Base-by-base conservation (phyloP, 768 basidiomycete genomes). In the Amanita brunnescens region DNA sequence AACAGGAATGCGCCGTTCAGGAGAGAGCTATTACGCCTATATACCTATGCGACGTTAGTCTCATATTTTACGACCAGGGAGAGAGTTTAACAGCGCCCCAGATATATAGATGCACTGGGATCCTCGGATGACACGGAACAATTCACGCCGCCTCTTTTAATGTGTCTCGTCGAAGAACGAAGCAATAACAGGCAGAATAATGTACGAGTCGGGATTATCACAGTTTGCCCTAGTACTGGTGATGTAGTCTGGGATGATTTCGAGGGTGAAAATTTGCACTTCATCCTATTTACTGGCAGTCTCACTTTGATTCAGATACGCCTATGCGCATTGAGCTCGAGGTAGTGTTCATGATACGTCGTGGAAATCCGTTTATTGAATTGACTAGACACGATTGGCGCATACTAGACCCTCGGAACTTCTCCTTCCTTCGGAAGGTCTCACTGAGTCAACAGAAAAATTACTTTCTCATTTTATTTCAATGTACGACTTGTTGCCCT, bases 231-330 rank as follows among this genome's bases (percentile, higher is more conserved):
- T 0, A 83, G 83, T 42, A 96, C 92, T 0, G 95, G 95, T 1
- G 94, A 96, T 57, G 86, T 99, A 2, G 70, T 91, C 2, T 98
- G 91, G 81, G 95, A 99, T 60, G 81, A 89, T 50, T 95, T 94
- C 60, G 75, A 87, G 48, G 92, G 89, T 85, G 59, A 47, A 60
- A 20, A 35, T 30, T n/a, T 48, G 29, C 6, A 18, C n/a, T 14
- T 18, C 13, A 23, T 42, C 4, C 5, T 10, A 29, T 33, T 33
- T 21, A 14, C 24, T 23, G 20, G 13, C 10, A 40, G 51, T 54
- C 41, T 47, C 34, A 53, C 37, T 24, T 33, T 4, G 49, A 38
- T 39, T 57, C 59, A 87, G 92, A 96, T 64, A 80, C 79, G 2
- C 66, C 80, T 29, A 89, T 96, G 82, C 78, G 94, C 10, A 82